Conservation (phyloP, 352 stramenopile species). For the Globisporangium cylindrosporum region DNA sequence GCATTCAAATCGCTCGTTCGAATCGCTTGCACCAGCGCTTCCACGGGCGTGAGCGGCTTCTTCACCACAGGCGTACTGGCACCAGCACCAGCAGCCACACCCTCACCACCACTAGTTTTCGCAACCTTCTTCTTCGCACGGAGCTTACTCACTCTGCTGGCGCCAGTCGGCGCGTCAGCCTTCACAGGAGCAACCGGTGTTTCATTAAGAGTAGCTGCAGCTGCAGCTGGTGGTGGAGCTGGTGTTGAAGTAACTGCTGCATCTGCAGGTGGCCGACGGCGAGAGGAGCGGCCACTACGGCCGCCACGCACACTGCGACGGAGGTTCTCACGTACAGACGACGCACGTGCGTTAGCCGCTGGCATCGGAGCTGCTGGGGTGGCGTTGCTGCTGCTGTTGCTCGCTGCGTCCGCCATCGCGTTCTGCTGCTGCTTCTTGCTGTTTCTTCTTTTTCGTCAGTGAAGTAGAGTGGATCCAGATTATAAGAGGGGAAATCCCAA, state of each 20-base stretch:
- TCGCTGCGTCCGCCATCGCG: background rate
- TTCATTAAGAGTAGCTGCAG: background rate
- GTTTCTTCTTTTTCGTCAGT: too few species aligned
- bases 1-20: constrained; percentile 10
- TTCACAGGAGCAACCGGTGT: background rate
- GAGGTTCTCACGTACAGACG: background rate
- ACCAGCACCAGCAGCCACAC: background rate
- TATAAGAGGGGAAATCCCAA: too few species aligned
- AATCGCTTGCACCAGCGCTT: constrained; percentile 19
- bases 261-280: background rate
- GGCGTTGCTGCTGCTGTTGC: background rate
- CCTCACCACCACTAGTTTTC: background rate
- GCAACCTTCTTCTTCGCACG: background rate
- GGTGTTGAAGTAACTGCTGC: too few species aligned
- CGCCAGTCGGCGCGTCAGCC: background rate
- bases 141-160: background rate
- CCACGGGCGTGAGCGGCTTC: constrained; percentile 9
- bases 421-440: too few species aligned
- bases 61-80: background rate
- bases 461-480: too few species aligned
- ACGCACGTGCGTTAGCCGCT: background rate
- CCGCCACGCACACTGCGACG: background rate
- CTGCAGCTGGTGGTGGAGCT: background rate
- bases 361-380: too few species aligned
- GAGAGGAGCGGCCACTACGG: background rate